Evolutionary conservation across 495 filamentous ascomycete species (phyloP).

Genomic region (Xylaria scruposa): DNA sequence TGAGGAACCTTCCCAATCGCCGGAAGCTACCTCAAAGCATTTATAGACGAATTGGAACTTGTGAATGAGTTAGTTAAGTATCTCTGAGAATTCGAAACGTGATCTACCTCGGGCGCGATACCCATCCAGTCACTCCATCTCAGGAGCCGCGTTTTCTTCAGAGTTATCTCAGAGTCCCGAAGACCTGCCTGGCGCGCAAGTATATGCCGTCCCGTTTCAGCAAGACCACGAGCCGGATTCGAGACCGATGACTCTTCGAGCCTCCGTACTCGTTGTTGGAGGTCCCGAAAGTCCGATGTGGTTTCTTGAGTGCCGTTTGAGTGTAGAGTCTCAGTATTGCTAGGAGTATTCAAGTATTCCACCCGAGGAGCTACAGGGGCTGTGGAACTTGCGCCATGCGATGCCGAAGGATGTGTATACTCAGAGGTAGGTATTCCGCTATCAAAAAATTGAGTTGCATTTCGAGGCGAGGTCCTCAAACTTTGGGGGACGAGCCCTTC

Average conservation of each 20-base stretch:
- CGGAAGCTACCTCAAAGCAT: slow-evolving; percentile 29
- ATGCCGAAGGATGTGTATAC: neutral
- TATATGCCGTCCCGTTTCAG: slow-evolving; percentile 35
- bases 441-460: neutral
- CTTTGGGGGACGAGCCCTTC: slow-evolving; percentile 8
- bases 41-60: slow-evolving; percentile 34
- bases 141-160: slow-evolving; percentile 50
- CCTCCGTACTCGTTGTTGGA: slow-evolving; percentile 31
- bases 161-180: slow-evolving; percentile 37
- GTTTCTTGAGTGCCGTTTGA: slow-evolving; percentile 2
- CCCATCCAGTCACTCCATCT: slow-evolving; percentile 54
- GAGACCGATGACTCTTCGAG: slow-evolving; percentile 31
- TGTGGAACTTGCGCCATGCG: neutral
- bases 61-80: slow-evolving; percentile 16
- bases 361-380: neutral
- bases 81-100: neutral
- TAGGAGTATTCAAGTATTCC: neutral
- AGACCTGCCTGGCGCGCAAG: slow-evolving; percentile 36
- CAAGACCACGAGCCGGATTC: slow-evolving; percentile 24
- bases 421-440: slow-evolving; percentile 13
- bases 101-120: slow-evolving; percentile 46
- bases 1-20: slow-evolving; percentile 9
- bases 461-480: slow-evolving; percentile 23
- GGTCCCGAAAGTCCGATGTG: slow-evolving; percentile 29
- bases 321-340: slow-evolving; percentile 13